These are phyloP conservation scores for Auricularia heimuer DNA, from an alignment of 768 basidiomycete species.

Conservation along the genomic window DNA sequence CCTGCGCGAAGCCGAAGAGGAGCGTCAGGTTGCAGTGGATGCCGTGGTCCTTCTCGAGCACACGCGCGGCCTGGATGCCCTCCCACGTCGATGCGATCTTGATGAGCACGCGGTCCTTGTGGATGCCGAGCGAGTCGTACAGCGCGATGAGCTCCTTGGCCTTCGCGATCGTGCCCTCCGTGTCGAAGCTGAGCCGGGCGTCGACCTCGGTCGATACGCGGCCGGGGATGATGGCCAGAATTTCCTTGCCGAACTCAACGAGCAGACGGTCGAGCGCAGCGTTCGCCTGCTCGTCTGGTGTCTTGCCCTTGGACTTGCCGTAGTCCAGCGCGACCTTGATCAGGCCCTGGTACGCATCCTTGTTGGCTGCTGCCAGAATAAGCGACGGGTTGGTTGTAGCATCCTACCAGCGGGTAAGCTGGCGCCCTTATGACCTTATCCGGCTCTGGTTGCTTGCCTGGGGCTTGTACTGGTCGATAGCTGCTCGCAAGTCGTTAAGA, in stretches of 20 bases:
- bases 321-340: conserved; percentile 65
- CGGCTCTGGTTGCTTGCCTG: conserved; percentile 38
- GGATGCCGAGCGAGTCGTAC: conserved; percentile 89
- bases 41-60: conserved; percentile 82
- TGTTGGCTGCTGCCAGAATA: conserved; percentile 87
- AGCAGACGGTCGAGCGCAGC: conserved; percentile 85
- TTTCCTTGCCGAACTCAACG: conserved; percentile 95
- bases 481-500: conserved; percentile 28
- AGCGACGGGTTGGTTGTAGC: conserved; percentile 94
- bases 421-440: neutral
- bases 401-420: conserved; percentile 42
- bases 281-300: conserved; percentile 63
- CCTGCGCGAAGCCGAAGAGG: conserved; percentile 96
- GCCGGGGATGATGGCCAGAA: conserved; percentile 90
- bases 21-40: conserved; percentile 99
- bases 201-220: conserved; percentile 99
- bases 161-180: conserved; percentile 84
- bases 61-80: conserved; percentile 97
- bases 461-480: conserved; percentile 94
- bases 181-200: conserved; percentile 94
- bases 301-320: conserved; percentile 74
- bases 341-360: conserved; percentile 72
- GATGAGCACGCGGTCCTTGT: conserved; percentile 91
- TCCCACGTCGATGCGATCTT: conserved; percentile 99
- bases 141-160: conserved; percentile 70